Evolutionary conservation across 2,329 filamentous ascomycete species (phyloP).

Genomic region (Ophiostoma sp.): DNA sequence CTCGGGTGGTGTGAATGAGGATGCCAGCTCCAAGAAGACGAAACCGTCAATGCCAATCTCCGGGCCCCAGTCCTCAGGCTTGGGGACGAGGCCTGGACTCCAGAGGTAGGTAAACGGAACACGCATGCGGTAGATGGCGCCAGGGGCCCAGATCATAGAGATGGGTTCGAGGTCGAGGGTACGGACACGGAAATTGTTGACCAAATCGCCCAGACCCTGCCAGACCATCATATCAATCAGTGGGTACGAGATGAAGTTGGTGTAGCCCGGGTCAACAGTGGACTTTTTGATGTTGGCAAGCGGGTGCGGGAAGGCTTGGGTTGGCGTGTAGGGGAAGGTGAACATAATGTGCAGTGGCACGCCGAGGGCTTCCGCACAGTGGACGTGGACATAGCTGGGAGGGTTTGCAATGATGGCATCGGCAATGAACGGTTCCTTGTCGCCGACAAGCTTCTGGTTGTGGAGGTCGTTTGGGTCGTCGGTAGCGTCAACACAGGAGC

Average conservation of each 20-base stretch:
- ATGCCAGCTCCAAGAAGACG: slow-evolving; percentile 67
- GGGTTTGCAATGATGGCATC: slow-evolving; percentile 85
- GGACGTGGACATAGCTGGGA: slow-evolving; percentile 70
- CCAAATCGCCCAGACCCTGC: slow-evolving; percentile 77
- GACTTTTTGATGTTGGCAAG: slow-evolving; percentile 68
- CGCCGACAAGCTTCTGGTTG: slow-evolving; percentile 61
- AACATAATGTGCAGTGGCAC: slow-evolving; percentile 83
- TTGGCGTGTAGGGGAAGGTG: slow-evolving; percentile 76
- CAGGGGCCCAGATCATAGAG: slow-evolving; percentile 71
- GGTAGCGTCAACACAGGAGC: slow-evolving; percentile 67
- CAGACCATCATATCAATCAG: slow-evolving; percentile 83
- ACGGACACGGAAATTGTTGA: slow-evolving; percentile 67
- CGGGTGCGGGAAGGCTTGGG: slow-evolving; percentile 69
- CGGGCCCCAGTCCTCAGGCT: slow-evolving; percentile 62
- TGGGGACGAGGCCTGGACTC: slow-evolving; percentile 61
- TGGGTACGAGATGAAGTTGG: slow-evolving; percentile 76
- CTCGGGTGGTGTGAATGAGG: slow-evolving; percentile 53
- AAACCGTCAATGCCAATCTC: slow-evolving; percentile 73
- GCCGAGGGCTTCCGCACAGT: slow-evolving; percentile 72
- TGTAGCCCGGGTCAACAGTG: slow-evolving; percentile 66
- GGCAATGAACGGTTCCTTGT: slow-evolving; percentile 58
- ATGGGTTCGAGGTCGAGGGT: slow-evolving; percentile 68
- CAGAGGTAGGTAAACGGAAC: slow-evolving; percentile 72
- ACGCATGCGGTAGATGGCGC: slow-evolving; percentile 64
- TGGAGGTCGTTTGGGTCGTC: slow-evolving; percentile 60